phyloP scores from a whole-genome alignment of 139 green algal species.

The Picochlorum sp. region DNA sequence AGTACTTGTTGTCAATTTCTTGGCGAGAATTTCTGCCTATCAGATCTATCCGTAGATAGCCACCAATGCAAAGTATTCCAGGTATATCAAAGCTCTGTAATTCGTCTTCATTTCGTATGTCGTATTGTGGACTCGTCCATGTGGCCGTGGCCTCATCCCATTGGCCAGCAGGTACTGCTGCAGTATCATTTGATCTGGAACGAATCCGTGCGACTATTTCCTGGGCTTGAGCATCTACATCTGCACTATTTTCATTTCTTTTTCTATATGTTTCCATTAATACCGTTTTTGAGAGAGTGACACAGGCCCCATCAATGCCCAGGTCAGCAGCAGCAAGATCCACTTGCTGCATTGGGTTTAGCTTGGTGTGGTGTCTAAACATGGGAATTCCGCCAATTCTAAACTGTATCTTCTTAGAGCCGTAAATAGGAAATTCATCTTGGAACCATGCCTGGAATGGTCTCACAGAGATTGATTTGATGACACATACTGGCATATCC shows the following conservation, averaged over 20 bases:
- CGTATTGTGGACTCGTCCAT: not conserved
- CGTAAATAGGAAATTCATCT: constrained; percentile 25
- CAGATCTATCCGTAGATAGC: constrained; percentile 23
- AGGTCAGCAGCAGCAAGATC: not conserved
- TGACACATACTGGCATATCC: constrained; percentile 32
- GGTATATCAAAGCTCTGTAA: not conserved
- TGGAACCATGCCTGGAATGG: constrained; percentile 38
- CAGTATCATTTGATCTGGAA: not conserved
- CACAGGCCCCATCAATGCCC: not conserved
- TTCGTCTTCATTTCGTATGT: not conserved
- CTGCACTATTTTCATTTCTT: not conserved
- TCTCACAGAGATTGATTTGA: constrained; percentile 22
- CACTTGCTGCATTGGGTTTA: not conserved
- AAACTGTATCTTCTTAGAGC: constrained; percentile 16
- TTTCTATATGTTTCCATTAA: not conserved
- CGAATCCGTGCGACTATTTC: not conserved
- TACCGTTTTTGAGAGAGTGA: not conserved
- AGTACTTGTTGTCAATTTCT: constrained; percentile 20
- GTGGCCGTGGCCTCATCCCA: not conserved
- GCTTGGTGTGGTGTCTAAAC: not conserved
- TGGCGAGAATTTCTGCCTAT: constrained; percentile 27
- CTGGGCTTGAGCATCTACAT: not conserved
- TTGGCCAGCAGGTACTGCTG: not conserved
- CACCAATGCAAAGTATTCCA: not conserved
- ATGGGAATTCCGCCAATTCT: constrained; percentile 16